These are phyloP conservation scores for Sanghuangporus sanghuang DNA, from an alignment of 1,284 basidiomycete species.

Conservation along the genomic window DNA sequence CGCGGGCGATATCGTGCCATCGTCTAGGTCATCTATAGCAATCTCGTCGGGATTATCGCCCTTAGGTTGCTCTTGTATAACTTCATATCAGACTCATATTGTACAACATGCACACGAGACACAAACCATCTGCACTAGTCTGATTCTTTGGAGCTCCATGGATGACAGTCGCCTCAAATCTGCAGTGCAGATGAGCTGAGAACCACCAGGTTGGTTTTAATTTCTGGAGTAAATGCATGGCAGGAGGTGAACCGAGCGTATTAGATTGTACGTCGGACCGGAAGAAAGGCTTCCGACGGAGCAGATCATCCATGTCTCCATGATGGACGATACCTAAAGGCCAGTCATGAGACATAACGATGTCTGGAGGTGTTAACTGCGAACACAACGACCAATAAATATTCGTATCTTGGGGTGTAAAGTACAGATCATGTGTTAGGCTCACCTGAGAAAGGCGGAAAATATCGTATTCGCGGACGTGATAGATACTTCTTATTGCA, in stretches of 20 bases:
- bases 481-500: constrained; percentile 83
- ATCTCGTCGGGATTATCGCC: constrained; percentile 63
- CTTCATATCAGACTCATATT: background rate
- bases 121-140: constrained; percentile 9
- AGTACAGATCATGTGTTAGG: background rate
- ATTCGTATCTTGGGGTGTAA: constrained; percentile 14
- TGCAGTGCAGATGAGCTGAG: constrained; percentile 89
- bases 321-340: constrained; percentile 82
- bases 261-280: constrained; percentile 67
- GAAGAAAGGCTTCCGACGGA: constrained; percentile 83
- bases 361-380: constrained; percentile 57
- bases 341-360: constrained; percentile 98
- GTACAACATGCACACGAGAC: background rate
- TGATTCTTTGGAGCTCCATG: constrained; percentile 33
- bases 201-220: constrained; percentile 94
- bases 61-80: constrained; percentile 12
- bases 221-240: constrained; percentile 71
- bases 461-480: constrained; percentile 85
- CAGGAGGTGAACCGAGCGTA: constrained; percentile 84
- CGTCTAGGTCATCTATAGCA: constrained; percentile 49
- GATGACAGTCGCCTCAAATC: constrained; percentile 66
- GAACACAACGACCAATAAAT: constrained; percentile 4
- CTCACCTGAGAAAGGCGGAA: constrained; percentile 73
- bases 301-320: constrained; percentile 64
- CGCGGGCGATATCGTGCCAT: constrained; percentile 21